A percentile compares a stretch with the other conserved stretches of the same genome.
Conservation (phyloP, 352 stramenopile genomes). For the Phytopythium litorale region DNA sequence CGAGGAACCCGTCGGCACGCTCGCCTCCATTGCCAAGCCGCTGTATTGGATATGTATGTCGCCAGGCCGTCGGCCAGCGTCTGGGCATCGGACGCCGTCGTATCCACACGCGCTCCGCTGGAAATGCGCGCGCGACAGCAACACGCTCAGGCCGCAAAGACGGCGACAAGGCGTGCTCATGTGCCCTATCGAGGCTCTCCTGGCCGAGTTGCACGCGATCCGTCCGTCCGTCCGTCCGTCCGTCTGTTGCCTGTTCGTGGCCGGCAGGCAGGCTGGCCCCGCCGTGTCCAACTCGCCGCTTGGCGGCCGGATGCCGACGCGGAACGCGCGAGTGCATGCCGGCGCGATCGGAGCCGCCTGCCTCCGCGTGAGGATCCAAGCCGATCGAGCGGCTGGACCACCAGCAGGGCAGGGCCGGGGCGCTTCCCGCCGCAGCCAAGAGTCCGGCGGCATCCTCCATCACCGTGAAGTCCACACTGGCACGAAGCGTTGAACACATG, state of each 20-base stretch:
- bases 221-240: no score
- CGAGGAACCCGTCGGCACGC: not conserved
- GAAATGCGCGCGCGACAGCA: not conserved
- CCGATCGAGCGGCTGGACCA: conserved; percentile 2
- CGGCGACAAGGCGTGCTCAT: no score
- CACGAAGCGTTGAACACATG: not conserved
- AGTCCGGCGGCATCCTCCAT: not conserved
- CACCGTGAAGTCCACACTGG: not conserved
- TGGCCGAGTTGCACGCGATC: no score
- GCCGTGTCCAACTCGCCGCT: no score
- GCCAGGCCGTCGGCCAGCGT: no score
- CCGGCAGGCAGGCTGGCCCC: no score
- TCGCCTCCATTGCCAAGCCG: no score
- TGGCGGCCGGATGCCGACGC: no score
- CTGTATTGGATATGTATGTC: no score
- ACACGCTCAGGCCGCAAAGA: not conserved
- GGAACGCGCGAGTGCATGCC: not conserved
- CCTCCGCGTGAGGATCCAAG: not conserved
- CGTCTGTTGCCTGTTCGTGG: no score
- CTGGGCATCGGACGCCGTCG: no score
- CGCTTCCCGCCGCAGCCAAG: not conserved
- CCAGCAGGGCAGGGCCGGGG: not conserved
- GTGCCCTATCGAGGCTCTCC: no score
- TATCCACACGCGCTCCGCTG: not conserved
- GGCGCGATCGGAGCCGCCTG: not conserved